These are phyloP conservation scores for Neobulgaria alba DNA, from an alignment of 2,329 filamentous ascomycete species.

Conservation along the genomic window DNA sequence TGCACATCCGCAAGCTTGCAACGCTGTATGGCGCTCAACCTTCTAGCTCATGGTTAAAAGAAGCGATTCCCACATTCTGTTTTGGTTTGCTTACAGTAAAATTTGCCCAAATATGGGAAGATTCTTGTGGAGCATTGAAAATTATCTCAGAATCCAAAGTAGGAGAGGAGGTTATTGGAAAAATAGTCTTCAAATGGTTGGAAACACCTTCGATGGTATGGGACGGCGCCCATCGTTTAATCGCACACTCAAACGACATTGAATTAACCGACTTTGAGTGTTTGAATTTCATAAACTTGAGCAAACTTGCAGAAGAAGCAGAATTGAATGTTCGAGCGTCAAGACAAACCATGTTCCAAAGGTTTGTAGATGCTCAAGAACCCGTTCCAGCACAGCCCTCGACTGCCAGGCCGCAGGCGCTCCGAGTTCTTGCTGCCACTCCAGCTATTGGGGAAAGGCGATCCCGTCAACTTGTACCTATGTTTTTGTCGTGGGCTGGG, in stretches of 20 bases:
- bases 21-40: conserved; percentile 48
- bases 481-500: conserved; percentile 74
- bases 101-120: conserved; percentile 80
- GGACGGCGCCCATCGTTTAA: conserved; percentile 36
- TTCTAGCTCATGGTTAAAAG: conserved; percentile 53
- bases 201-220: conserved; percentile 46
- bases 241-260: conserved; percentile 29
- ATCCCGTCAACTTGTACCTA: conserved; percentile 75
- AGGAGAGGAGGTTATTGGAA: conserved; percentile 65
- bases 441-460: conserved; percentile 76
- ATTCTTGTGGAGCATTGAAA: conserved; percentile 67
- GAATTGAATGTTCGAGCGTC: conserved; percentile 45
- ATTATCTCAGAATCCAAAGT: conserved; percentile 60
- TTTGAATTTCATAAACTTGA: conserved; percentile 58
- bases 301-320: conserved; percentile 41
- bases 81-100: conserved; percentile 86
- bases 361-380: conserved; percentile 57
- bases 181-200: conserved; percentile 73
- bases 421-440: conserved; percentile 66
- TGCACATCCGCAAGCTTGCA: conserved; percentile 70
- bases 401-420: conserved; percentile 64
- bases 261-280: conserved; percentile 75
- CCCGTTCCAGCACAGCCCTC: conserved; percentile 40
- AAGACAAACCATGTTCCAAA: conserved; percentile 48
- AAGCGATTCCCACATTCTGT: conserved; percentile 70